Evolutionary conservation across 306 rosid species (phyloP).

Genomic region (Trifolium subterraneum): DNA sequence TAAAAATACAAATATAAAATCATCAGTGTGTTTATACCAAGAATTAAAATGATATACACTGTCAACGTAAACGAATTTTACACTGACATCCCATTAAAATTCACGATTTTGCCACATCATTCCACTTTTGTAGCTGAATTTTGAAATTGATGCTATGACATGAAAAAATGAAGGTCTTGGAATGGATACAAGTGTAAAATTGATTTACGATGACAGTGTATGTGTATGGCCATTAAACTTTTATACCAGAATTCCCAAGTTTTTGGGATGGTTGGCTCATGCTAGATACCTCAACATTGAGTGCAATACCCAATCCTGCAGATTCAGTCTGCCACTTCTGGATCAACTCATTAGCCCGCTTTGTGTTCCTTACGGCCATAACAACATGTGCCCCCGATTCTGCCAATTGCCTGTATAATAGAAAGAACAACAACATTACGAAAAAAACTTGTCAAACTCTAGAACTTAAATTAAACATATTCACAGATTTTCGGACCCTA

Average conservation of each 20-base stretch:
- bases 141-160: no score
- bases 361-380: slow-evolving; percentile 96
- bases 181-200: no score
- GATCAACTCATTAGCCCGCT: slow-evolving; percentile 79
- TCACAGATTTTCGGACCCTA: neutral
- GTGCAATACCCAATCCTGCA: slow-evolving; percentile 81
- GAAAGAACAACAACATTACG: neutral
- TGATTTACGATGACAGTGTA: no score
- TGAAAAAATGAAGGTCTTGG: no score
- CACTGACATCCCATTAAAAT: no score
- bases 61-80: no score
- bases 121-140: no score
- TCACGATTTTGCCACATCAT: no score
- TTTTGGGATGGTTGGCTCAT: slow-evolving; percentile 14
- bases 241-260: neutral
- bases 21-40: neutral
- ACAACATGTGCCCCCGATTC: slow-evolving; percentile 95
- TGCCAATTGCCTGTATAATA: slow-evolving; percentile 85
- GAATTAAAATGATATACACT: no score
- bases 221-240: no score
- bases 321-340: slow-evolving; percentile 91
- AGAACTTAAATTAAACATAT: slow-evolving; percentile 21
- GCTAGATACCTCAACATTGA: slow-evolving; percentile 80
- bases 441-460: neutral
- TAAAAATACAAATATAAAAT: neutral